A percentile compares a stretch with the other conserved stretches of the same genome.
These are phyloP conservation scores for Jimgerdemannia lactiflua DNA, from an alignment of 192 early-diverging fungal species.

Conservation along the genomic window DNA sequence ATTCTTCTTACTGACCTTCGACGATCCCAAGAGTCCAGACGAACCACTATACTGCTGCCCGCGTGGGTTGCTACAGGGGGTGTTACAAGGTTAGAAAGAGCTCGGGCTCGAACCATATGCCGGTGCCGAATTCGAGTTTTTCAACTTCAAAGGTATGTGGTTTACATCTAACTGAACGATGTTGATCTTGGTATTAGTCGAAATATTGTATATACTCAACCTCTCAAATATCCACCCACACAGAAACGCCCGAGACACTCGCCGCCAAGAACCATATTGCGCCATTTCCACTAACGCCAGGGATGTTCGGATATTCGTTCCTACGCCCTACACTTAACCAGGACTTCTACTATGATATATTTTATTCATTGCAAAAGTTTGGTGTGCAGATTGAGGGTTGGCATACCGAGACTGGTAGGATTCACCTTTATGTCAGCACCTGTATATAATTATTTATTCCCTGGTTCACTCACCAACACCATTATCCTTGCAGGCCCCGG, in stretches of 20 bases:
- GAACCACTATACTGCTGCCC: slow-evolving; percentile 64
- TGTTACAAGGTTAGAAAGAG: slow-evolving; percentile 36
- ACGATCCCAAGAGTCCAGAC: slow-evolving; percentile 46
- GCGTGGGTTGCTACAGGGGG: slow-evolving; percentile 49
- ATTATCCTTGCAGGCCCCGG: slow-evolving; percentile 55
- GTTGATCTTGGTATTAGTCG: no score
- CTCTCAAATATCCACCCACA: neutral
- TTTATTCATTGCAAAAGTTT: slow-evolving; percentile 56
- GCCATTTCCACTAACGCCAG: slow-evolving; percentile 60
- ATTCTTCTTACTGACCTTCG: slow-evolving; percentile 68
- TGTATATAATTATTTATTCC: neutral
- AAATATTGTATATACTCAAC: no score
- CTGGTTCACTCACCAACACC: neutral
- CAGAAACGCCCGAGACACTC: slow-evolving; percentile 71
- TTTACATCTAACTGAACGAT: no score
- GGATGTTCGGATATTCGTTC: slow-evolving; percentile 83
- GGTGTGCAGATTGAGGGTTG: slow-evolving; percentile 68
- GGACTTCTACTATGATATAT: slow-evolving; percentile 68
- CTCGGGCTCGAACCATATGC: slow-evolving; percentile 35
- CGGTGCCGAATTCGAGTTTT: slow-evolving; percentile 76
- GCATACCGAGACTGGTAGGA: slow-evolving; percentile 70
- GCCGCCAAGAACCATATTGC: slow-evolving; percentile 54
- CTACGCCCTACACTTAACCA: slow-evolving; percentile 64
- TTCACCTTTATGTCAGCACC: neutral
- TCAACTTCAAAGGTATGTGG: slow-evolving; percentile 69